Percentiles rank a stretch among this genome's conserved stretches.
Conservation (phyloP, 352 stramenopile species). For the Phytopythium oedochilum region DNA sequence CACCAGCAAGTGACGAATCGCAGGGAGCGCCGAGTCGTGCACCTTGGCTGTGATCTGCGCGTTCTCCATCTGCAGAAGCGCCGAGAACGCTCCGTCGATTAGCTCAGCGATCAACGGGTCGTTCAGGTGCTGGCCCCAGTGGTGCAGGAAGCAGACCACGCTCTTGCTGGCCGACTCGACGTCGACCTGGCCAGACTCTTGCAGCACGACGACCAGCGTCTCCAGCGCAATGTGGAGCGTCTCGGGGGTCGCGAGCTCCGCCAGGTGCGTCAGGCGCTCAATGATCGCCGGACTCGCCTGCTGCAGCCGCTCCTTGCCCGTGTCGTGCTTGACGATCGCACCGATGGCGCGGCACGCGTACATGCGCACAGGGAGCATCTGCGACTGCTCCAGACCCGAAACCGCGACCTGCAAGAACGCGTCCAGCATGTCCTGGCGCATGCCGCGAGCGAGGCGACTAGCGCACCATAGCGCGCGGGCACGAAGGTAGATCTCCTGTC, state of each 20-base stretch:
- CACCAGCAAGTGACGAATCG: constrained; percentile 51
- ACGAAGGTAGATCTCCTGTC: constrained; percentile 70
- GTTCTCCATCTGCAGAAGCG: constrained; percentile 61
- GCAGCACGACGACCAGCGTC: constrained; percentile 67
- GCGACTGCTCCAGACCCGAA: constrained; percentile 59
- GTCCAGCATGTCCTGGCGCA: constrained; percentile 69
- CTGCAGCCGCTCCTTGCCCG: constrained; percentile 50
- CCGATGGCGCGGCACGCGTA: constrained; percentile 77
- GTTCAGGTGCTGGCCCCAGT: constrained; percentile 69
- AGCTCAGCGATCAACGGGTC: constrained; percentile 72
- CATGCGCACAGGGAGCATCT: constrained; percentile 72
- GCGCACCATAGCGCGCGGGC: constrained; percentile 79
- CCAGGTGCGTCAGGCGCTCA: constrained; percentile 51
- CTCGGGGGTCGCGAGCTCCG: constrained; percentile 53
- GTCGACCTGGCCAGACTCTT: constrained; percentile 38
- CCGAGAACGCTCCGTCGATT: constrained; percentile 61
- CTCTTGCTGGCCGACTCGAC: constrained; percentile 38
- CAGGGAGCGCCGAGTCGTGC: constrained; percentile 60
- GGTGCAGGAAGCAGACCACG: constrained; percentile 55
- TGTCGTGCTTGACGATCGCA: constrained; percentile 57
- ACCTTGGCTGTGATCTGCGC: constrained; percentile 47
- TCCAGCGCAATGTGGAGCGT: constrained; percentile 78
- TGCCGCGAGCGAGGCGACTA: constrained; percentile 60
- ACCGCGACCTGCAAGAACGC: constrained; percentile 70
- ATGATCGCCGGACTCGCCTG: constrained; percentile 45